Evolutionary conservation across 2,329 filamentous ascomycete genomes (phyloP).

Genomic region (Cordyceps pruinosa): DNA sequence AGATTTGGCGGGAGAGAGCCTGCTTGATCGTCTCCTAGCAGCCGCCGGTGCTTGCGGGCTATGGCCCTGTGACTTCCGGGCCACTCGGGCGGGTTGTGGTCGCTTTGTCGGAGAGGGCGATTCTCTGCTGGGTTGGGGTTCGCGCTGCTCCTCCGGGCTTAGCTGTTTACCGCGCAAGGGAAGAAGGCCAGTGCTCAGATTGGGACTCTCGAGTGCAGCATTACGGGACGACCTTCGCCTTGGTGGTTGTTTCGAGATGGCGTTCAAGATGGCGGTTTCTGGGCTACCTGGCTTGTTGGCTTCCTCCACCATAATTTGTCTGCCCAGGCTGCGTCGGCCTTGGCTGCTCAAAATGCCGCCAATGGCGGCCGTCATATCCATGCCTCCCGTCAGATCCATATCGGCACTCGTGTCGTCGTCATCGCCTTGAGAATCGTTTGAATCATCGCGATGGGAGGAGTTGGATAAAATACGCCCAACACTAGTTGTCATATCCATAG

Average conservation of each 20-base stretch:
- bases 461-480: constrained; percentile 60
- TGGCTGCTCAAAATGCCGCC: constrained; percentile 49
- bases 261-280: constrained; percentile 29
- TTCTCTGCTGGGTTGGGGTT: constrained; percentile 14
- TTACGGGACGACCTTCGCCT: constrained; percentile 25
- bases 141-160: neutral
- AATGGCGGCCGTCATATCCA: constrained; percentile 61
- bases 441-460: constrained; percentile 26
- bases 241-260: constrained; percentile 19
- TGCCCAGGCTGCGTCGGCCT: constrained; percentile 35
- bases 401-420: constrained; percentile 42
- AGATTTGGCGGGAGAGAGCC: neutral
- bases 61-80: neutral
- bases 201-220: constrained; percentile 2
- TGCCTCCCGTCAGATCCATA: constrained; percentile 56
- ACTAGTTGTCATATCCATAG: constrained; percentile 80
- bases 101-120: constrained; percentile 19
- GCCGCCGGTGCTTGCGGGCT: neutral
- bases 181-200: constrained; percentile 48
- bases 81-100: constrained; percentile 21
- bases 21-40: neutral
- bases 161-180: constrained; percentile 40
- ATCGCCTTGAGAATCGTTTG: constrained; percentile 43
- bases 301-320: constrained; percentile 54
- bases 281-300: constrained; percentile 41